Evolutionary conservation across 257 asterid species (phyloP), one percentile per base, ranked within the genome.

Genomic region (Thymus quinquecostatus): DNA sequence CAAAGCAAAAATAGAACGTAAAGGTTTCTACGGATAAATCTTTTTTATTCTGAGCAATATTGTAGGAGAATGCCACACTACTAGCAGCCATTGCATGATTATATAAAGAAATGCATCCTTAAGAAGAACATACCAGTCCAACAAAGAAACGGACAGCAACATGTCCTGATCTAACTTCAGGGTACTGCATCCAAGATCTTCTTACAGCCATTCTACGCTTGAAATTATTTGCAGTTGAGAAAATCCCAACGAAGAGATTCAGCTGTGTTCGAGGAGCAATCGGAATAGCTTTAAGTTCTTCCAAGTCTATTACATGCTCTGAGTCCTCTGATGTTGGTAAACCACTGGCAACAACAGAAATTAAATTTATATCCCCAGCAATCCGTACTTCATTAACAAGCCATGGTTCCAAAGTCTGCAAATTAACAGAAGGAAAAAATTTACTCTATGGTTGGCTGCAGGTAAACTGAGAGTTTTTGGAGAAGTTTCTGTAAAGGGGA

Each of bases 171-270:
- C 94, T 92, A 68, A 90, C 97, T 60, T 88, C 85, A 45, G 85
- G 85, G 78, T 92, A 92, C 80, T 95, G 99, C 97, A 95, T 92
- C 99, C 99, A 95, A 5, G 99, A 88, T 84, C 98, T 88, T 75
- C 98, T 85, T 50, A 92, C 98, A 28, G 98, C 96, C 99, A 95
- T 95, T 84, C 99, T 81, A 66, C 96, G 98, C 78, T 88, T 92
- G 79, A 95, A 92, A 82, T 92, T 95, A 83, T 95, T 95, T 64
- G 99, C 86, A n/a, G 98, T 95, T 57, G 99, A 95, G 74, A 95
- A 86, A 43, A 92, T 91, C 60, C 99, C 99, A 75, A 95, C 80
- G 60, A 95, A 85, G 73, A 95, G 97, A 75, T 86, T 65, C 53
- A 95, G 86, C 67, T 63, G 79, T 74, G 61, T 82, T 47, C 41